Percentiles rank a stretch among this genome's conserved stretches.
These are phyloP conservation scores for Lipomyces yamanashiensis DNA, from an alignment of 805 yeast genomes.

Conservation along the genomic window DNA sequence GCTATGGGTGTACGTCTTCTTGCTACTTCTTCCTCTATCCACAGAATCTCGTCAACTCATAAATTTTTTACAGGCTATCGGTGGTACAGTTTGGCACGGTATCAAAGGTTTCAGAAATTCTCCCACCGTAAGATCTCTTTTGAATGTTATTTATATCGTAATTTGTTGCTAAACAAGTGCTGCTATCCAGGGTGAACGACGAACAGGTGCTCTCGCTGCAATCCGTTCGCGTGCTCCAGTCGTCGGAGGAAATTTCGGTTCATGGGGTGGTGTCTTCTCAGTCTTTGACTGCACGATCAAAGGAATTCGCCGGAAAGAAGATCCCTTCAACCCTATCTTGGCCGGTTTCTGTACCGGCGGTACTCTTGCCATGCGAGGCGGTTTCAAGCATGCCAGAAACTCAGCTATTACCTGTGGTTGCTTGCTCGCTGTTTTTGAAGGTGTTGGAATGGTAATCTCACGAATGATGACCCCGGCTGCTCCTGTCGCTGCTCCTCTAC, in stretches of 20 bases:
- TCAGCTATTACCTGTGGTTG: constrained; percentile 98
- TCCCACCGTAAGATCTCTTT: constrained; percentile 53
- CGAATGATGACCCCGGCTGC: constrained; percentile 20
- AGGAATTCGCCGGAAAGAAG: constrained; percentile 95
- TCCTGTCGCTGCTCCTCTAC: constrained; percentile 6
- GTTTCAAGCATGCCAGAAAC: constrained; percentile 95
- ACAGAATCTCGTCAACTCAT: neutral
- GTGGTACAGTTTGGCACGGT: constrained; percentile 99
- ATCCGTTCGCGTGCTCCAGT: constrained; percentile 97
- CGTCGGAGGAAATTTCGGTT: constrained; percentile 98
- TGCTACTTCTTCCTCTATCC: neutral
- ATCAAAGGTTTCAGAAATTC: constrained; percentile 98
- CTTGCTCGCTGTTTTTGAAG: constrained; percentile 94
- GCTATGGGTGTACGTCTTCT: constrained; percentile 81
- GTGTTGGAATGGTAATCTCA: constrained; percentile 90
- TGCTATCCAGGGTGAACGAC: constrained; percentile 76
- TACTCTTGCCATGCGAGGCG: constrained; percentile 96
- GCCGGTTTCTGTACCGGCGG: constrained; percentile 99
- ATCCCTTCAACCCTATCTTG: constrained; percentile 96
- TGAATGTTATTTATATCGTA: neutral
- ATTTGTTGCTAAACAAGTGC: neutral
- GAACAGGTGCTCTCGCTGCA: constrained; percentile 85
- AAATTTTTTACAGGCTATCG: constrained; percentile 57
- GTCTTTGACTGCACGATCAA: constrained; percentile 95
- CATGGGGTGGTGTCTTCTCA: constrained; percentile 98